Conservation (phyloP, 176 grass and related monocot genomes). For the Luzula sylvatica region DNA sequence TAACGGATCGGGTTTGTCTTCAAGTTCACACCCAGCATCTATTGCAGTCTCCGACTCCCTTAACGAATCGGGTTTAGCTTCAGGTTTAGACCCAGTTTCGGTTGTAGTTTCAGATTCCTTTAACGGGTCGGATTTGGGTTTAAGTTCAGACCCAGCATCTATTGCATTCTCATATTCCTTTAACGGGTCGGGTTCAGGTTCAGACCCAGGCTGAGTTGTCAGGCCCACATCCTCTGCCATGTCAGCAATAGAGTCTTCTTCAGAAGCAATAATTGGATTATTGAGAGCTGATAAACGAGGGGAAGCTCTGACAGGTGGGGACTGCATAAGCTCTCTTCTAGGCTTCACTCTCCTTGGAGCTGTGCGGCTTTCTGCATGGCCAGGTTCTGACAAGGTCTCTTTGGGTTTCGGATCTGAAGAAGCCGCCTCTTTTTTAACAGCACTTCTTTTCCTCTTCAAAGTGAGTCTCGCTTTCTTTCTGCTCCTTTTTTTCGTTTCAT, state of each 20-base stretch:
- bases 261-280: not conserved
- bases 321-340: not conserved
- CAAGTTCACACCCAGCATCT: not conserved
- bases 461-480: no score
- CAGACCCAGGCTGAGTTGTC: not conserved
- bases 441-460: conserved; percentile 11
- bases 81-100: not conserved
- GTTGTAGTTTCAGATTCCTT: conserved; percentile 4
- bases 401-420: not conserved
- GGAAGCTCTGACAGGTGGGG: conserved; percentile 2
- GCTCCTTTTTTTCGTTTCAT: no score
- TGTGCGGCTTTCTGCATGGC: not conserved
- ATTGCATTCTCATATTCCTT: no score
- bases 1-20: conserved; percentile 4
- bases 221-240: not conserved
- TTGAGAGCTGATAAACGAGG: conserved; percentile 7
- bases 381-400: conserved; percentile 2
- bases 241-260: not conserved
- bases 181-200: not conserved
- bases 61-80: not conserved
- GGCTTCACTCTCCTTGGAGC: not conserved
- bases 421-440: no score
- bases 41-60: no score
- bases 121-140: conserved; percentile 1
- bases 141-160: not conserved